Evolutionary conservation across 2,329 filamentous ascomycete genomes (phyloP), one percentile per base, ranked within the genome.

Genomic region (Knoxdaviesia capensis): DNA sequence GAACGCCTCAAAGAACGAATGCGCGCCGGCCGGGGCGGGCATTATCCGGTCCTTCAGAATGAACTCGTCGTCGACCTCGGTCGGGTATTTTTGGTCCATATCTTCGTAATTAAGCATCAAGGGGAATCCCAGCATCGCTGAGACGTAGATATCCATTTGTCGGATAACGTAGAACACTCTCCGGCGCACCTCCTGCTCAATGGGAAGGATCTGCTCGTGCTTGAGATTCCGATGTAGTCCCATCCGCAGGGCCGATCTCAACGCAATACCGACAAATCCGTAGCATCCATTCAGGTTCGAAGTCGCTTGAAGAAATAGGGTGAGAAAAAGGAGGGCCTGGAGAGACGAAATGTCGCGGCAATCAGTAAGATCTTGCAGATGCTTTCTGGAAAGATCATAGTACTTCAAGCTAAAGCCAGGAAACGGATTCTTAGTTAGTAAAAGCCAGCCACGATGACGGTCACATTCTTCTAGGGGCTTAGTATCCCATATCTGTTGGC

Each of bases 221-320:
- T 75, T 64, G 5, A 88, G 60, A 45, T 80, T 73, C 41, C 83
- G 77, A 55, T 90, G 83, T 30, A 88, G 63, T 6, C 83, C 83
- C 59, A 88, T 77, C 31, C 81, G 73, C 33, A 88, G 59, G n/a
- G 80, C 75, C 6, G 80, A 79, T 41, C 81, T 72, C 40, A 87
- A 62, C 2, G 80, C 82, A 50, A 88, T 80, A 6, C 82, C 82
- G 39, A 88, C 69, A 50, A 84, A 86, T 0, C 80, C 74, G 56
- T 88, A 88, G 54, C 82, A 88, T 7, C 76, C 80, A 53, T 77
- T 82, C 31, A 88, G 61, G 53, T 84, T 83, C 7, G 81, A 80
- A 2, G 83, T 82, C 3, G 79, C 75, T 52, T 90, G 83, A 1
- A 88, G 65, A 53, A 87, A 90, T 3, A 88, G 62, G 40, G 86